Conservation (phyloP, 148 eudicot genomes). For the Chenopodium quinoa region DNA sequence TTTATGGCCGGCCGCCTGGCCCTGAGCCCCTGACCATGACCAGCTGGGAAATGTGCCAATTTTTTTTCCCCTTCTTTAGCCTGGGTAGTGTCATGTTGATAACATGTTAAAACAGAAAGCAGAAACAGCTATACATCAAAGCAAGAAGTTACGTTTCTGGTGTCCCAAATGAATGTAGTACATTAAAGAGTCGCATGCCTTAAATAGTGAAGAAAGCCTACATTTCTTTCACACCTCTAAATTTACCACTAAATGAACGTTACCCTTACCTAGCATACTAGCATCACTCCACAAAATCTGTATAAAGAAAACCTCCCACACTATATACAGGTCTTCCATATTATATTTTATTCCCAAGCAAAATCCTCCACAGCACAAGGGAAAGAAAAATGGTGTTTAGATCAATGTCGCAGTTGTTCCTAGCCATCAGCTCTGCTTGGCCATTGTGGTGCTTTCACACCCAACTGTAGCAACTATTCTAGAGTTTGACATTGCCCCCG, state of each 20-base stretch:
- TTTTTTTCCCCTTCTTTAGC: too few species aligned
- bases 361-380: background rate
- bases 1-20: background rate
- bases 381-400: background rate
- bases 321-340: background rate
- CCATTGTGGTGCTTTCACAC: background rate
- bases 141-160: background rate
- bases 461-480: background rate
- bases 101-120: background rate
- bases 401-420: background rate
- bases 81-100: background rate
- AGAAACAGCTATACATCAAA: background rate
- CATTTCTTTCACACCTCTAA: background rate
- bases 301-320: background rate
- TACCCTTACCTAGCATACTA: background rate
- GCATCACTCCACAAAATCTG: background rate
- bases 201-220: background rate
- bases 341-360: background rate
- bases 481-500: background rate
- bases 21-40: background rate
- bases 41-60: background rate
- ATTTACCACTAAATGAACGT: background rate
- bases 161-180: background rate
- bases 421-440: constrained; percentile 2
- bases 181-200: background rate